Evolutionary conservation across 2,329 filamentous ascomycete species (phyloP), one percentile per base, ranked within the genome.

Genomic region (Pseudocercospora ulei): DNA sequence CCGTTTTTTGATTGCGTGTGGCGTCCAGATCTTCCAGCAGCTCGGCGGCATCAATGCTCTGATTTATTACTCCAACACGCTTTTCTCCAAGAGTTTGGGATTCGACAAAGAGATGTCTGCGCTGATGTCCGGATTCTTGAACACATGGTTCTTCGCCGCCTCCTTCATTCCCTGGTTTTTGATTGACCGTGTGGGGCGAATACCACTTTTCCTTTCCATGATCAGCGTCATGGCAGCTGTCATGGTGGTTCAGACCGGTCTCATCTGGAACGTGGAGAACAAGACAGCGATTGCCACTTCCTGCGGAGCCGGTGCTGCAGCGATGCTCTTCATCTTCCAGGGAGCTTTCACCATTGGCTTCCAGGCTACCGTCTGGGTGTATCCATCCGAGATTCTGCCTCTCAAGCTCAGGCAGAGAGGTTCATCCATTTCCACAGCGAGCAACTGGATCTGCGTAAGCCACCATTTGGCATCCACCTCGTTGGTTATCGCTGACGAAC

Each of bases 301-400:
- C 12, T 49, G 40, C 24, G 50, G 55, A 20, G 39, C 46, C 11
- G 53, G 43, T 7, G 66, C 66, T 1, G 65, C 66, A 2, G 64
- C 68, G 0, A 76, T 77, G 52, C 64, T 79, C 9, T 79, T 79
- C 57, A 69, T 75, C 11, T 77, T 77, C 60, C 76, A 76, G 49
- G 72, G 71, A 1, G 73, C 71, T 53, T 79, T 78, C 54, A 75
- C 72, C 19, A 63, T 70, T 27, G 71, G 49, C 9, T 76, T 72
- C 69, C 64, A 76, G 19, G 71, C 72, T 14, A 72, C 76, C 48
- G 72, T 74, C 4, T 78, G 73, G 73, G 61, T 78, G 4, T 77
- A 76, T 56, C 71, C 73, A 0, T 70, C 73, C 20, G 74, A 78
- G 53, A 71, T 78, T 44, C 69, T 72, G 44, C 71, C 75, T 17